Conservation (phyloP, 2,329 filamentous ascomycete genomes). For the Teratosphaeria viscida region DNA sequence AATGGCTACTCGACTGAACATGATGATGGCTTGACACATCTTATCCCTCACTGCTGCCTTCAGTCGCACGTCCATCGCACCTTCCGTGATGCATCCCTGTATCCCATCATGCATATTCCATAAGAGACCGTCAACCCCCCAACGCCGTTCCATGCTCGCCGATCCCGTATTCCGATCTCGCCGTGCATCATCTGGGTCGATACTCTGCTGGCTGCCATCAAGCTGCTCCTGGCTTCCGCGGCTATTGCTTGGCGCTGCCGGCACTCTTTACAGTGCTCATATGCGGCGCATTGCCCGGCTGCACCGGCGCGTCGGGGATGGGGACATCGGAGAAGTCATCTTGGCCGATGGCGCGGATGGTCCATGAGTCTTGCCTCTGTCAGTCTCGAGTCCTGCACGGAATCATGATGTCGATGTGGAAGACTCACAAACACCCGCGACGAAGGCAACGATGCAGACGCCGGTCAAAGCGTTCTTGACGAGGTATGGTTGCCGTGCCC, state of each 20-base stretch:
- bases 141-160: not conserved
- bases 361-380: slow-evolving; percentile 50
- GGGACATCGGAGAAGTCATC: slow-evolving; percentile 95
- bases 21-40: not conserved
- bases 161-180: not conserved
- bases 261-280: slow-evolving; percentile 3
- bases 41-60: not conserved
- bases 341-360: slow-evolving; percentile 78
- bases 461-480: slow-evolving; percentile 82
- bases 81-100: too few relatives aligned
- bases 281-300: slow-evolving; percentile 26
- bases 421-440: slow-evolving; percentile 75
- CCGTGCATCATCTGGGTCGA: not conserved
- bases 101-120: too few relatives aligned
- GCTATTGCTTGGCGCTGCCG: not conserved
- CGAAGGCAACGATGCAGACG: slow-evolving; percentile 60
- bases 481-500: slow-evolving; percentile 83
- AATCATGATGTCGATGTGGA: not conserved
- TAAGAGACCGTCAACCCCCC: not conserved
- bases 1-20: too few relatives aligned
- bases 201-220: not conserved
- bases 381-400: not conserved
- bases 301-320: slow-evolving; percentile 62
- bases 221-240: too few relatives aligned
- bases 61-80: not conserved